These are phyloP conservation scores for Boletus austroedulis DNA, from an alignment of 1,284 basidiomycete species.

Conservation along the genomic window DNA sequence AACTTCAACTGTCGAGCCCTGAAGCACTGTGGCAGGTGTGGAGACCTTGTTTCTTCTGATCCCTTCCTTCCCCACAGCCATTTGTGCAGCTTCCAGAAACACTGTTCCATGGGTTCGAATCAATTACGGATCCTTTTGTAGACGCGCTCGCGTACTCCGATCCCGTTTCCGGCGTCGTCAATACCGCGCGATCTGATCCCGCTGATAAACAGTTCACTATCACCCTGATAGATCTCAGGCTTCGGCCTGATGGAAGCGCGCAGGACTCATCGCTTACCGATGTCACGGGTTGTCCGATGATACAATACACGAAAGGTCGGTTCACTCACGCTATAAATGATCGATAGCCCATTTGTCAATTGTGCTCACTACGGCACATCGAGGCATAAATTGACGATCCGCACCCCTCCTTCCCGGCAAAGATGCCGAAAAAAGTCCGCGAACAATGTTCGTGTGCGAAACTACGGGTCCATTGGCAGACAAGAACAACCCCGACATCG, in stretches of 20 bases:
- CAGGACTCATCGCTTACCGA: too few species aligned
- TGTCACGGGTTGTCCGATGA: too few species aligned
- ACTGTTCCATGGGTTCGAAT: background rate
- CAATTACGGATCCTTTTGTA: background rate
- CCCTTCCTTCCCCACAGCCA: background rate
- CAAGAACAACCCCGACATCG: background rate
- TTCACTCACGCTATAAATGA: too few species aligned
- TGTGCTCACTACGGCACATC: background rate
- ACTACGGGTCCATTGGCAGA: background rate
- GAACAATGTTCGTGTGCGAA: slow-evolving; percentile 1
- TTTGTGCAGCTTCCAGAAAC: background rate
- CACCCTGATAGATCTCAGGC: slow-evolving; percentile 1
- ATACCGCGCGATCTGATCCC: slow-evolving; percentile 20
- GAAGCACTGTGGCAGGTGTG: background rate
- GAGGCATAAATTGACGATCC: slow-evolving; percentile 20
- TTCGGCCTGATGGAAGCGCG: background rate
- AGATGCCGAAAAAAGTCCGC: slow-evolving; percentile 12
- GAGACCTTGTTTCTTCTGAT: background rate
- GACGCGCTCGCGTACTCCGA: background rate
- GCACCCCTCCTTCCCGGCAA: slow-evolving; percentile 2
- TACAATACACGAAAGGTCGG: too few species aligned
- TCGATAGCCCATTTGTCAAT: slow-evolving; percentile 1
- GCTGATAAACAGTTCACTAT: background rate
- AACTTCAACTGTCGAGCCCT: background rate
- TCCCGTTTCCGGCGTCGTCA: background rate